Evolutionary conservation across 495 filamentous ascomycete species (phyloP).

Genomic region (Cercophora newfieldiana): DNA sequence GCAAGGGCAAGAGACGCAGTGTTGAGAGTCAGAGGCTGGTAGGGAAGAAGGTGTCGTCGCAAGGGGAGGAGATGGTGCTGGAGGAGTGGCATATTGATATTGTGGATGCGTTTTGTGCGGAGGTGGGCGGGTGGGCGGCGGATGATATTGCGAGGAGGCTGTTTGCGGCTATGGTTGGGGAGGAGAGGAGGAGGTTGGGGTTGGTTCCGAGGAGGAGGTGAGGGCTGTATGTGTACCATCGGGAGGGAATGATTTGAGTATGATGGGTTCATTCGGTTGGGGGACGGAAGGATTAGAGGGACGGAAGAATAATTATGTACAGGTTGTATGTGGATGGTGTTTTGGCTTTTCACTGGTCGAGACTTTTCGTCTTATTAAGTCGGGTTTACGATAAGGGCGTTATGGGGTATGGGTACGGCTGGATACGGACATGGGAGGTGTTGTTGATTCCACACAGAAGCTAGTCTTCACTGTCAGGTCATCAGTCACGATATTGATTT

Average conservation of each 20-base stretch:
- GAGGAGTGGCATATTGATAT: constrained; percentile 56
- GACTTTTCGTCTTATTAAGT: no score
- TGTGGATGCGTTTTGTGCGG: constrained; percentile 45
- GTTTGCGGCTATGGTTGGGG: constrained; percentile 51
- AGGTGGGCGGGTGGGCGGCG: constrained; percentile 47
- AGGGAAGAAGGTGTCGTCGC: constrained; percentile 36
- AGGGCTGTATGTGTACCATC: not conserved
- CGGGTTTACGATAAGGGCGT: not conserved
- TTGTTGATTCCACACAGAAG: not conserved
- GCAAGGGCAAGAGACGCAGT: not conserved
- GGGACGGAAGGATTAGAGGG: not conserved
- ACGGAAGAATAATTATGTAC: not conserved
- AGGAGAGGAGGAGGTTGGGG: constrained; percentile 39
- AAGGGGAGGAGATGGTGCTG: constrained; percentile 41
- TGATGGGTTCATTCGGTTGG: not conserved
- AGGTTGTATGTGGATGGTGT: not conserved
- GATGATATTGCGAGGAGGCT: constrained; percentile 46
- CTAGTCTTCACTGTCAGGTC: not conserved
- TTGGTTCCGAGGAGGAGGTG: constrained; percentile 19
- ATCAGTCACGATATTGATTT: not conserved
- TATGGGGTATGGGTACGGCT: not conserved
- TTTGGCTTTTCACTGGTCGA: not conserved
- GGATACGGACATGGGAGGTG: not conserved
- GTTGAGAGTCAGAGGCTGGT: constrained; percentile 22
- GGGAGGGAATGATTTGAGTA: not conserved